phyloP scores from a whole-genome alignment of 148 eudicot species.

The Camellia japonica region DNA sequence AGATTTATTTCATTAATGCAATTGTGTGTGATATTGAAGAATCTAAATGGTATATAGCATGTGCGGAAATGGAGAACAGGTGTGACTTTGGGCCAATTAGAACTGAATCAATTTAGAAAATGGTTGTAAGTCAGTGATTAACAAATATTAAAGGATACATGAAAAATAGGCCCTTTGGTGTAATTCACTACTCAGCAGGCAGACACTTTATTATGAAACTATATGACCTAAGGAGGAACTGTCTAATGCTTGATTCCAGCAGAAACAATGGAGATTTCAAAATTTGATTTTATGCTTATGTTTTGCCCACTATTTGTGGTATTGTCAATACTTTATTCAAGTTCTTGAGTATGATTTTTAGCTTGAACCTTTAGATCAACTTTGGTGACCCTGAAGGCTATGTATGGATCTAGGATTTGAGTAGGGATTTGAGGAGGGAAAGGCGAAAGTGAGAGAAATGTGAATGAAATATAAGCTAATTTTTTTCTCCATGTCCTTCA shows the following conservation, averaged over 20 bases:
- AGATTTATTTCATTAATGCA: neutral
- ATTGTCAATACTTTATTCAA: no score
- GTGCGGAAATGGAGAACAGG: neutral
- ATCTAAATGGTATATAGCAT: neutral
- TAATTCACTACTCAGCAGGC: neutral
- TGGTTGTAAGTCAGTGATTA: neutral
- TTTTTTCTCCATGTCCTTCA: no score
- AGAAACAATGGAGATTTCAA: neutral
- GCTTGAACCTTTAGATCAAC: no score
- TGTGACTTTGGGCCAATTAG: neutral
- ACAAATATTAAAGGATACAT: neutral
- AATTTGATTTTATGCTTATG: neutral
- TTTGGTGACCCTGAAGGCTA: no score
- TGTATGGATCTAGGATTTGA: no score
- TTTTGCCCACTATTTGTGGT: neutral
- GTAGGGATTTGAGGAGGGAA: no score
- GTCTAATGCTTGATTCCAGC: neutral
- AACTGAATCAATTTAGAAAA: constrained; percentile 3
- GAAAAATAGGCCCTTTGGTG: neutral
- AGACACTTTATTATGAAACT: neutral
- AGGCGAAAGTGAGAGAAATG: no score
- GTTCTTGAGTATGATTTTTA: no score
- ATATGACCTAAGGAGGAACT: neutral
- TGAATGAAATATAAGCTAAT: no score
- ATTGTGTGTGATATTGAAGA: neutral